Evolutionary conservation across 1,284 basidiomycete species (phyloP).

Genomic region (Boletellus dicymbophilus): DNA sequence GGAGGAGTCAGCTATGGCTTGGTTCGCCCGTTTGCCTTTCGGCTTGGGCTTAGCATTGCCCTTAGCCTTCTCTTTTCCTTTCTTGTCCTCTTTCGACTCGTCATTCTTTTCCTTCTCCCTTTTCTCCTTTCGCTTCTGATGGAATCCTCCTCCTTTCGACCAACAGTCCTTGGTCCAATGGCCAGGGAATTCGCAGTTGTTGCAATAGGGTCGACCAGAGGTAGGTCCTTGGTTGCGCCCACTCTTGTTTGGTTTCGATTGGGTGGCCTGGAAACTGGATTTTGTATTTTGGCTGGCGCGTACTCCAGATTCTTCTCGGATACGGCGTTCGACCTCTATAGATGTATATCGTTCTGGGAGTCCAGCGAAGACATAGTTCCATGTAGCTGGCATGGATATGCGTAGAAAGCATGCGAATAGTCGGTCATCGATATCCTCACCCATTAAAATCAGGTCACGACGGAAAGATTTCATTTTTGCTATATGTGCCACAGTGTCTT

Average conservation of each 20-base stretch:
- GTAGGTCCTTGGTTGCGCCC: no score
- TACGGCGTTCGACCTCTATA: background rate
- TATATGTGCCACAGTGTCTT: background rate
- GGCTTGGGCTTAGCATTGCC: background rate
- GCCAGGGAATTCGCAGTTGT: background rate
- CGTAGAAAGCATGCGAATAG: constrained; percentile 6
- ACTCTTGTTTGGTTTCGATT: background rate
- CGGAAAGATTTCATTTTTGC: constrained; percentile 1
- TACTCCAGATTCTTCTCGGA: background rate
- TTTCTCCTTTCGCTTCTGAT: background rate
- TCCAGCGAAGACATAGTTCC: constrained; percentile 5
- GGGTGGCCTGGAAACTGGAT: background rate
- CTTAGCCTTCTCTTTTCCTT: background rate
- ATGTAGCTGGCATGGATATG: constrained; percentile 1
- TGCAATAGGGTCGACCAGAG: background rate
- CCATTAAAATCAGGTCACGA: background rate
- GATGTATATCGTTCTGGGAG: constrained; percentile 1
- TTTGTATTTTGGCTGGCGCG: background rate
- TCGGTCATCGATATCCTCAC: background rate
- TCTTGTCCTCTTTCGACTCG: background rate
- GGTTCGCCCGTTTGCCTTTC: background rate
- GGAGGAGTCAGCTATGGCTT: background rate
- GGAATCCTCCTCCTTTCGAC: background rate
- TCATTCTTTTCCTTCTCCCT: background rate
- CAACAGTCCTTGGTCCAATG: background rate